phyloP scores from a whole-genome alignment of 371 early-diverging fungal genomes.

The Syncephalastrum racemosum region DNA sequence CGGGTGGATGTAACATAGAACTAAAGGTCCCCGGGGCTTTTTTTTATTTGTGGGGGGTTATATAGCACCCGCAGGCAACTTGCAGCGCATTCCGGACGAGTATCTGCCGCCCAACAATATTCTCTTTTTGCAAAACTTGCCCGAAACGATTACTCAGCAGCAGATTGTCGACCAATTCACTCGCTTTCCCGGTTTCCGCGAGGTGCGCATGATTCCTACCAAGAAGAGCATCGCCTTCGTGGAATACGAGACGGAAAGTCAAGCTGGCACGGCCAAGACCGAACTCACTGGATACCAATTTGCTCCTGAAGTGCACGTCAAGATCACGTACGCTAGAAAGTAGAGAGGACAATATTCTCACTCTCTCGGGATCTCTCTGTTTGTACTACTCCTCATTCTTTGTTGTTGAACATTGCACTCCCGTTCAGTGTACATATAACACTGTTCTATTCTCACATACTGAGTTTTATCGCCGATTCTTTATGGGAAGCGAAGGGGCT shows the following conservation, averaged over 20 bases:
- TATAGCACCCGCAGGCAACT: slow-evolving; percentile 13
- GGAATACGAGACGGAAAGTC: slow-evolving; percentile 83
- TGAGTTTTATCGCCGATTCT: neutral
- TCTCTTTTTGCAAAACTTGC: slow-evolving; percentile 90
- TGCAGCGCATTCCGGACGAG: slow-evolving; percentile 64
- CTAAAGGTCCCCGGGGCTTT: neutral
- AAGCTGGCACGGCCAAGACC: slow-evolving; percentile 76
- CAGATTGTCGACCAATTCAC: slow-evolving; percentile 69
- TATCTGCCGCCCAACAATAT: slow-evolving; percentile 81
- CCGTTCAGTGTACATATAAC: slow-evolving; percentile 26
- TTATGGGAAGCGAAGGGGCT: too few species aligned
- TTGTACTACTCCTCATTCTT: neutral
- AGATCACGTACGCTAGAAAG: slow-evolving; percentile 80
- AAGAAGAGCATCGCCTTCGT: slow-evolving; percentile 91
- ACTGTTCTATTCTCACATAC: neutral
- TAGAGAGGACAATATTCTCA: slow-evolving; percentile 21
- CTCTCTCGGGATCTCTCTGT: slow-evolving; percentile 11
- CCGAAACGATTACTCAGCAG: slow-evolving; percentile 66
- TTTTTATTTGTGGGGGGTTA: slow-evolving; percentile 4
- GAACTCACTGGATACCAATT: slow-evolving; percentile 80
- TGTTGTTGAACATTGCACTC: slow-evolving; percentile 33
- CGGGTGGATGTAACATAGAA: neutral
- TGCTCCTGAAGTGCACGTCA: slow-evolving; percentile 71
- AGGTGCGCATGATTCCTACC: slow-evolving; percentile 87
- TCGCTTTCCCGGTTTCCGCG: slow-evolving; percentile 83